Percentiles rank a stretch among this genome's conserved stretches.
phyloP scores from a whole-genome alignment of 345 rosid genomes.

The Conringia planisiliqua region DNA sequence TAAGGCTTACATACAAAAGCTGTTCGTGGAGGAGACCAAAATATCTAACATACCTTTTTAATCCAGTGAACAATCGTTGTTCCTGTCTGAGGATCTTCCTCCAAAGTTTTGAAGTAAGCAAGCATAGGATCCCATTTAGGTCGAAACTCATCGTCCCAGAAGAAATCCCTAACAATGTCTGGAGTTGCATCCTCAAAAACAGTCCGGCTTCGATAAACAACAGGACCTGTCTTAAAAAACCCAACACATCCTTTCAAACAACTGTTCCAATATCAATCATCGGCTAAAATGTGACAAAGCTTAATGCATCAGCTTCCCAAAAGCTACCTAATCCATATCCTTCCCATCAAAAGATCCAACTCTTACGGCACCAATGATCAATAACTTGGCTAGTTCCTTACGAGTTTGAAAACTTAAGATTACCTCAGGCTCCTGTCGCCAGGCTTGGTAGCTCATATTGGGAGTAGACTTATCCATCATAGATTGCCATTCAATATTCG shows the following conservation, averaged over 20 bases:
- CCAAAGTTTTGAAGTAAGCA: slow-evolving; percentile 60
- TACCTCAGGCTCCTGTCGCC: slow-evolving; percentile 93
- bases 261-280: neutral
- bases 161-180: slow-evolving; percentile 90
- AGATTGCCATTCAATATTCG: slow-evolving; percentile 75
- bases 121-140: slow-evolving; percentile 98
- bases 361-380: neutral
- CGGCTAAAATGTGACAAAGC: neutral
- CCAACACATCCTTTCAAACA: slow-evolving; percentile 14
- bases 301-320: neutral
- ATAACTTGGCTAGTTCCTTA: neutral
- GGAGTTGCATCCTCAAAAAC: slow-evolving; percentile 94
- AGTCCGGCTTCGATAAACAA: slow-evolving; percentile 70
- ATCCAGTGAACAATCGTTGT: slow-evolving; percentile 76
- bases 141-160: slow-evolving; percentile 97
- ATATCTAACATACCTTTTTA: slow-evolving; percentile 56
- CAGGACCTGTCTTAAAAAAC: slow-evolving; percentile 61
- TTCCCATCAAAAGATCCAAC: neutral
- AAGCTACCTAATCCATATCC: neutral
- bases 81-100: slow-evolving; percentile 73
- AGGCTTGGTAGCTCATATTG: slow-evolving; percentile 80
- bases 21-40: neutral
- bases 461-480: slow-evolving; percentile 83
- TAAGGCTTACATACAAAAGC: neutral
- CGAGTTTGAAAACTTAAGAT: neutral